Percentiles rank a stretch among this genome's conserved stretches.
phyloP scores from a whole-genome alignment of 2,329 filamentous ascomycete species.

The Botrytis tulipae region DNA sequence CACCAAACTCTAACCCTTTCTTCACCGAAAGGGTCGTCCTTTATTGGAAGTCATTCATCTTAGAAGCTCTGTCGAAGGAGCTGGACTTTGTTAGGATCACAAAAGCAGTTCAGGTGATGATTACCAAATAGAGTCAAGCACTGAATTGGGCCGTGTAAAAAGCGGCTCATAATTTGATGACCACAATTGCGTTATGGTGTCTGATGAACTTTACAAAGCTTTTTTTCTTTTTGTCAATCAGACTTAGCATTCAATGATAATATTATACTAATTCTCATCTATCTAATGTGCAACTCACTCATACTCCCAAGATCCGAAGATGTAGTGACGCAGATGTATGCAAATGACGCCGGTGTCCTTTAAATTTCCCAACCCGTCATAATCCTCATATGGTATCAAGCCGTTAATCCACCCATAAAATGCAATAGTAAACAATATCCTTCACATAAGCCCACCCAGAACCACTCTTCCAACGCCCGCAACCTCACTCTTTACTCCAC shows the following conservation, averaged over 20 bases:
- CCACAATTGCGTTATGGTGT: conserved; percentile 49
- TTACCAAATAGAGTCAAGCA: conserved; percentile 98
- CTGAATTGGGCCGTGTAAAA: conserved; percentile 61
- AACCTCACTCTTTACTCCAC: conserved; percentile 75
- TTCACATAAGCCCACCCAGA: conserved; percentile 75
- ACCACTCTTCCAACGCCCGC: conserved; percentile 86
- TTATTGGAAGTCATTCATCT: conserved; percentile 32
- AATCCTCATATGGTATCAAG: conserved; percentile 17
- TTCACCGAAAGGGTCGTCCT: conserved; percentile 40
- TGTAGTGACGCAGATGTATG: conserved; percentile 5
- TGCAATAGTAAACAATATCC: conserved; percentile 21
- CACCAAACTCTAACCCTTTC: conserved; percentile 35
- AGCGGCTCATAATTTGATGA: conserved; percentile 45
- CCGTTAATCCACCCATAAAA: conserved; percentile 11
- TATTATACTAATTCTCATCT: not conserved
- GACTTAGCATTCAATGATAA: not conserved
- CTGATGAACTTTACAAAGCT: conserved; percentile 43
- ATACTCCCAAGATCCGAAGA: not conserved
- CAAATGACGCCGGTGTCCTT: conserved; percentile 11
- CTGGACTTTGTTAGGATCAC: conserved; percentile 48
- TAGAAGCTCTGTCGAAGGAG: conserved; percentile 68
- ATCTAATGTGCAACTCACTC: not conserved
- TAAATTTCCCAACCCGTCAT: not conserved
- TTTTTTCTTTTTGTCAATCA: not conserved
- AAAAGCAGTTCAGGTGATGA: conserved; percentile 72